Base-by-base conservation (phyloP, 495 filamentous ascomycete species). In the Neurospora hispaniola region DNA sequence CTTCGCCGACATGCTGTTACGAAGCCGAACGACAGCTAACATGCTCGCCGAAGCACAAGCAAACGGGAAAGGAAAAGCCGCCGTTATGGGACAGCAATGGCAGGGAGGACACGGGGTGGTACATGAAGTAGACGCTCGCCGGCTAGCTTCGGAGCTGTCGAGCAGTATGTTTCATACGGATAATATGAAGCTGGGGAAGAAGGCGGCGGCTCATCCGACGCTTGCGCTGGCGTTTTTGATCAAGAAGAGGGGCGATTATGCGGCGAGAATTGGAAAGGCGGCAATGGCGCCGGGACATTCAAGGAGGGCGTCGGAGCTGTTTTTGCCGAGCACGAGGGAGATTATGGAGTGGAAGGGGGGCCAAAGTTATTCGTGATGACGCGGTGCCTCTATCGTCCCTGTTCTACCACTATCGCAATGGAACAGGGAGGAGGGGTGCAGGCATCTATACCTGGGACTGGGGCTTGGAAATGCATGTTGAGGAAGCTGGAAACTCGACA, bases 281-380 rank as follows among this genome's bases (percentile, higher is more conserved):
- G 12, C 54, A 6, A 38, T 20, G 27, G 16, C n/a, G 35, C 46
- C 62, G 38, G 69, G 46, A 59, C 43, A 9, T 16, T 31, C 31
- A 0, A 74, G 69, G 74, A 71, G 71, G 44, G 75, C 71, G 1
- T 71, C 73, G 3, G 71, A 73, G 38, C 38, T 74, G 62, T 80
- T 79, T 12, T 69, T 79, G 74, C 79, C 79, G 14, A 78, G 69
- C 10, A 79, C 78, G 14, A 75, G 70, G 76, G 79, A 80, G 75
- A 79, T 80, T 6, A 70, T 79, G 79, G 76, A 76, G 73, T 80
- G 79, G 79, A 80, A 75, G 75, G 76, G 74, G 14, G 66, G 71
- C n/a, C 4, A 38, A 7, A 31, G 27, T 31, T 66, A 66, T 38
- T 66, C 54, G 2, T 66, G 14, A 59, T 46, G 43, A 10, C 4